Percentiles rank a stretch among this genome's conserved stretches.
phyloP scores from a whole-genome alignment of 2,329 filamentous ascomycete genomes.

The Trichoderma brevicompactum region DNA sequence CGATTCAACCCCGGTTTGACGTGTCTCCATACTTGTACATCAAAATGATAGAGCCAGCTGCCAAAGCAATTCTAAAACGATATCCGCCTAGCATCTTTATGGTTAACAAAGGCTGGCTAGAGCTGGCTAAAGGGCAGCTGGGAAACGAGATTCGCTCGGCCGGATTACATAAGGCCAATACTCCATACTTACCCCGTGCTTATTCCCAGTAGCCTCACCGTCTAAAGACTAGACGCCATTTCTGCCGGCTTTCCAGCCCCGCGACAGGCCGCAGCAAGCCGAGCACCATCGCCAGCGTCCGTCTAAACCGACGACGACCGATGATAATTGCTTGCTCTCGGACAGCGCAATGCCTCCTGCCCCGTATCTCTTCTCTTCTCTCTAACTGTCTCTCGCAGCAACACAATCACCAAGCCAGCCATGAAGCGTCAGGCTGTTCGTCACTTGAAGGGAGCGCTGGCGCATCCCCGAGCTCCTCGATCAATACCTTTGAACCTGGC shows the following conservation, averaged over 20 bases:
- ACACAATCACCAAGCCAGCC: not conserved
- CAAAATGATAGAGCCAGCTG: too few species aligned
- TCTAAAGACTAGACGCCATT: constrained; percentile 2
- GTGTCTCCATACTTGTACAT: too few species aligned
- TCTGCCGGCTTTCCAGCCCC: constrained; percentile 34
- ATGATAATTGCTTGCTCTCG: constrained; percentile 15
- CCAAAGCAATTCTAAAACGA: not conserved
- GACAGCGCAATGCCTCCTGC: constrained; percentile 22
- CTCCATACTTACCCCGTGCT: not conserved
- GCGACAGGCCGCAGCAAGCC: constrained; percentile 46
- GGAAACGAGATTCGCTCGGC: not conserved
- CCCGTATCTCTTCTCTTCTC: constrained; percentile 30
- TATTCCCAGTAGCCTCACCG: constrained; percentile 19
- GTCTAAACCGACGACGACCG: constrained; percentile 32
- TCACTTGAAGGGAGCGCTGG: constrained; percentile 39
- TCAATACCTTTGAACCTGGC: constrained; percentile 33
- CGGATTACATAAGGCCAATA: too few species aligned
- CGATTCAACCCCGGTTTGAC: too few species aligned
- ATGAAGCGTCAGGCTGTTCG: constrained; percentile 44
- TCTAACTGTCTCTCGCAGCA: constrained; percentile 8
- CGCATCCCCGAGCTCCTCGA: constrained; percentile 31
- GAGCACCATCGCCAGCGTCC: constrained; percentile 40
- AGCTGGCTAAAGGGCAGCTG: not conserved
- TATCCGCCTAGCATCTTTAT: not conserved
- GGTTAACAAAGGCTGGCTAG: not conserved